Conservation (phyloP, 2,329 filamentous ascomycete species). For the Emydomyces testavorans region DNA sequence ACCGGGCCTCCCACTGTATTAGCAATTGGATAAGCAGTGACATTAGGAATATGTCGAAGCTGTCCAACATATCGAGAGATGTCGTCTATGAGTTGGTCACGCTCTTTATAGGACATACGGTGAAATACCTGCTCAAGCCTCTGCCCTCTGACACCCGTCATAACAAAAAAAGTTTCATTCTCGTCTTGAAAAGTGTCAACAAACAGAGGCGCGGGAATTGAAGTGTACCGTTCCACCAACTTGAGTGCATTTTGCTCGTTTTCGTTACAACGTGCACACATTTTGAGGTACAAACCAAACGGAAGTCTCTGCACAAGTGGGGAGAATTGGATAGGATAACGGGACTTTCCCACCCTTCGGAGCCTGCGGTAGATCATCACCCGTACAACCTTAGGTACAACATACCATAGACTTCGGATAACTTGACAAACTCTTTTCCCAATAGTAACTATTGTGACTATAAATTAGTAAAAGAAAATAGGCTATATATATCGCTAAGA, state of each 20-base stretch:
- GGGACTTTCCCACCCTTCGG: neutral
- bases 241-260: slow-evolving; percentile 13
- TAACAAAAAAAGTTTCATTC: slow-evolving; percentile 6
- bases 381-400: slow-evolving; percentile 7
- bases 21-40: neutral
- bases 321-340: neutral
- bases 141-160: slow-evolving; percentile 9
- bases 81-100: slow-evolving; percentile 9
- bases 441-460: neutral
- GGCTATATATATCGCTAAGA: neutral
- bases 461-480: neutral
- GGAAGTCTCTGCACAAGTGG: slow-evolving; percentile 8
- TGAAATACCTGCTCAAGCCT: slow-evolving; percentile 7
- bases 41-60: slow-evolving; percentile 12
- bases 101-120: slow-evolving; percentile 12
- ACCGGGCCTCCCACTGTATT: slow-evolving; percentile 7
- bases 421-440: neutral
- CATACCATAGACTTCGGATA: slow-evolving; percentile 4
- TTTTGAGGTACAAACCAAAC: slow-evolving; percentile 12
- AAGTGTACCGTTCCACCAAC: slow-evolving; percentile 10
- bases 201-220: slow-evolving; percentile 7
- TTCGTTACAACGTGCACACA: neutral
- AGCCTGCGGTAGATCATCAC: neutral
- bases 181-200: slow-evolving; percentile 9
- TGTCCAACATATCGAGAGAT: slow-evolving; percentile 6